Percentiles rank a stretch among this genome's conserved stretches.
Evolutionary conservation across 176 grass and related monocot genomes (phyloP).

Genomic region (Triticum urartu): DNA sequence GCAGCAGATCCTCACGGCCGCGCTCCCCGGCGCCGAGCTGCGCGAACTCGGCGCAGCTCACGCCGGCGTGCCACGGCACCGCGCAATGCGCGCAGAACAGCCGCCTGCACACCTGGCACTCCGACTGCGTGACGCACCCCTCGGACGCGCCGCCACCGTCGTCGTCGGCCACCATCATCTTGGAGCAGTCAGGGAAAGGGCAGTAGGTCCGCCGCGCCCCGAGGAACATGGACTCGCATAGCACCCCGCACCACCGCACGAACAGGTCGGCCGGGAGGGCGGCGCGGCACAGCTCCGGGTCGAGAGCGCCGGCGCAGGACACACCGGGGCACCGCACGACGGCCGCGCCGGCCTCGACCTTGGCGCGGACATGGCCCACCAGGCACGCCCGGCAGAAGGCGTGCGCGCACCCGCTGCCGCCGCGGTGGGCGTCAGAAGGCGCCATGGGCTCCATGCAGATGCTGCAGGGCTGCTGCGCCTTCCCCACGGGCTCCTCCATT

Average conservation of each 20-base stretch:
- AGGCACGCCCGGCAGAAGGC: constrained; percentile 59
- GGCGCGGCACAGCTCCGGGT: constrained; percentile 31
- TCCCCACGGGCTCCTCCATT: constrained; percentile 11
- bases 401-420: constrained; percentile 43
- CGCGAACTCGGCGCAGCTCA: constrained; percentile 51
- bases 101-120: constrained; percentile 57
- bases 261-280: constrained; percentile 31
- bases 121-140: constrained; percentile 40
- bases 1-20: constrained; percentile 48
- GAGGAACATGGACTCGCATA: constrained; percentile 51
- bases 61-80: constrained; percentile 62
- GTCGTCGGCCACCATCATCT: constrained; percentile 52
- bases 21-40: constrained; percentile 41
- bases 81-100: constrained; percentile 62
- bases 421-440: constrained; percentile 23
- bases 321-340: constrained; percentile 46
- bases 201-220: constrained; percentile 47
- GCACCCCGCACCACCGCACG: constrained; percentile 51
- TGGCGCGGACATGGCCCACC: constrained; percentile 49
- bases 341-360: constrained; percentile 44
- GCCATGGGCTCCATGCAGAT: constrained; percentile 68
- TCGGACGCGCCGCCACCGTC: not conserved
- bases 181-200: constrained; percentile 71
- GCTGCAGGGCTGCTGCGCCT: constrained; percentile 23
- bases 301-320: constrained; percentile 41